Evolutionary conservation across 1,139 yeast species (phyloP).

Genomic region (Debaryomycetaceae sp.): DNA sequence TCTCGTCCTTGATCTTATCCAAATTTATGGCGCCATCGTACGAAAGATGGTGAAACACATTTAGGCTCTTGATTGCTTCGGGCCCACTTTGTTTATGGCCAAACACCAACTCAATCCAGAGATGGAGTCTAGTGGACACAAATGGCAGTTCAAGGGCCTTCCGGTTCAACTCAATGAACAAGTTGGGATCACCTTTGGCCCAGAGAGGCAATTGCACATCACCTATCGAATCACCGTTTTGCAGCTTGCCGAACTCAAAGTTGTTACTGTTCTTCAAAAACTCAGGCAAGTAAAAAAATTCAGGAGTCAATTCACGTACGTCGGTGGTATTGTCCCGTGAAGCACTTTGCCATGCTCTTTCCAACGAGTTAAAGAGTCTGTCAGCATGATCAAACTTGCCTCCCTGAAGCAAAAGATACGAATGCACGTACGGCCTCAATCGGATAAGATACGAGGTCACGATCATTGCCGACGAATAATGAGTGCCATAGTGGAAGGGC

Average conservation of each 20-base stretch:
- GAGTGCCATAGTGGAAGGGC: slow-evolving; percentile 89
- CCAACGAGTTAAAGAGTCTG: slow-evolving; percentile 66
- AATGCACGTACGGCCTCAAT: slow-evolving; percentile 72
- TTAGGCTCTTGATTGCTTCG: slow-evolving; percentile 58
- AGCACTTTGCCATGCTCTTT: slow-evolving; percentile 75
- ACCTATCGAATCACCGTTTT: slow-evolving; percentile 53
- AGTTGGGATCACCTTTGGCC: slow-evolving; percentile 71
- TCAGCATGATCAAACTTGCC: slow-evolving; percentile 88
- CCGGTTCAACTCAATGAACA: slow-evolving; percentile 68
- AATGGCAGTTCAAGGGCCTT: slow-evolving; percentile 79
- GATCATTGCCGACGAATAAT: slow-evolving; percentile 89
- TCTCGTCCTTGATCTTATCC: slow-evolving; percentile 65
- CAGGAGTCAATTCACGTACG: slow-evolving; percentile 82
- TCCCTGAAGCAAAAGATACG: slow-evolving; percentile 74
- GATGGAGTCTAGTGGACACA: slow-evolving; percentile 68
- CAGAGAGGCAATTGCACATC: slow-evolving; percentile 75
- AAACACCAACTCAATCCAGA: slow-evolving; percentile 81
- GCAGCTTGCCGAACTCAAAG: slow-evolving; percentile 65
- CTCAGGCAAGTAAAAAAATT: slow-evolving; percentile 76
- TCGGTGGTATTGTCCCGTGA: slow-evolving; percentile 77
- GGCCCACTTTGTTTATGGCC: slow-evolving; percentile 74
- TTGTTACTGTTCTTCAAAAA: slow-evolving; percentile 60
- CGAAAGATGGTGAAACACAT: slow-evolving; percentile 78
- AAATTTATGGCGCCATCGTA: slow-evolving; percentile 79
- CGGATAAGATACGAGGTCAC: slow-evolving; percentile 76